A percentile compares a stretch with the other conserved stretches of the same genome.
phyloP scores from a whole-genome alignment of 2,329 filamentous ascomycete species.

The Talaromyces albobiverticillius region DNA sequence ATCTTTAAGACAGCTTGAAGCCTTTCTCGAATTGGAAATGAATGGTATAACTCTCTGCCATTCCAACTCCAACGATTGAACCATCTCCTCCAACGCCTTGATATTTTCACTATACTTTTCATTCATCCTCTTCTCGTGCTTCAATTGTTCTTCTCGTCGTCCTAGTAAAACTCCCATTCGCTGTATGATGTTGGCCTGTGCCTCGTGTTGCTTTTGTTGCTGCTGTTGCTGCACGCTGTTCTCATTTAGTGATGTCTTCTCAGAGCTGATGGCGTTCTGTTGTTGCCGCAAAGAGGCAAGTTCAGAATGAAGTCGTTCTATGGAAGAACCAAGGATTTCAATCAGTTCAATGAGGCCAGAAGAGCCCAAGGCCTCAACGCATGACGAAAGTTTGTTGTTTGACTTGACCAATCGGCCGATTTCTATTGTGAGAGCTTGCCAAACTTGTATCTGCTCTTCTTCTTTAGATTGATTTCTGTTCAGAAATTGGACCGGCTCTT shows the following conservation, averaged over 20 bases:
- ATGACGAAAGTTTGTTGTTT: constrained; percentile 8
- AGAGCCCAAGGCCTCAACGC: constrained; percentile 3
- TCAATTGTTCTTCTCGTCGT: constrained; percentile 6
- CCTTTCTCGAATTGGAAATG: too few relatives aligned
- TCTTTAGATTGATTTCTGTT: background rate
- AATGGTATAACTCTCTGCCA: constrained; percentile 24
- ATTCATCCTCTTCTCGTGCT: background rate
- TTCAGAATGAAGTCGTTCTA: constrained; percentile 3
- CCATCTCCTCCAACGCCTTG: background rate
- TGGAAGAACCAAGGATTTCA: constrained; percentile 1
- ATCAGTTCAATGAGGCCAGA: constrained; percentile 6
- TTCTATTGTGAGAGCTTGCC: background rate
- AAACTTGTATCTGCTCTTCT: background rate
- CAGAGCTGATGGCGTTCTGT: background rate
- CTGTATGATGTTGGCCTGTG: constrained; percentile 8
- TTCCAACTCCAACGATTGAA: constrained; percentile 1
- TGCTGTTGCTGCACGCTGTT: background rate
- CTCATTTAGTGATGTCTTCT: too few relatives aligned
- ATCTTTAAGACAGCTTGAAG: too few relatives aligned
- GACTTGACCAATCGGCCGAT: constrained; percentile 5
- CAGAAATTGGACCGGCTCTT: background rate
- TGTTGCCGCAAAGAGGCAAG: background rate
- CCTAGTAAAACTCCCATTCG: background rate
- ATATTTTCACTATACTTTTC: background rate
- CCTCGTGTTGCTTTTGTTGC: background rate